These are phyloP conservation scores for Aspergillus novofumigatus DNA, from an alignment of 2,329 filamentous ascomycete genomes.

Conservation along the genomic window DNA sequence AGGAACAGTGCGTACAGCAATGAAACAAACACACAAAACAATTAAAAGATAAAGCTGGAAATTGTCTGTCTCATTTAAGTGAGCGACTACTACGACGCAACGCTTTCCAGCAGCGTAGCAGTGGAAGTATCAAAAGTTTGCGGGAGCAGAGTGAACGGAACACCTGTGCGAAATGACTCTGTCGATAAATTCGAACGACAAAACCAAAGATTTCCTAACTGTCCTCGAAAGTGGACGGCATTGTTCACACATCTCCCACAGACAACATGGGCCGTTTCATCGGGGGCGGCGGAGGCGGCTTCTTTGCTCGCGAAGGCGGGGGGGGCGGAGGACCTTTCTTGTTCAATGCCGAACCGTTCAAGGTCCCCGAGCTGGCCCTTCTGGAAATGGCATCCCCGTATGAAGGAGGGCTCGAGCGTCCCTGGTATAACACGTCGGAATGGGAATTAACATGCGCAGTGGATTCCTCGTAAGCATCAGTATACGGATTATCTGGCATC, in stretches of 20 bases:
- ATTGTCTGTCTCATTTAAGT: not conserved
- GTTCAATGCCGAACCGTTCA: constrained; percentile 27
- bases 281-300: constrained; percentile 62
- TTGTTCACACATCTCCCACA: constrained; percentile 20
- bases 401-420: constrained; percentile 50
- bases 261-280: constrained; percentile 51
- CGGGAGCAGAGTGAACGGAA: not conserved
- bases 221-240: not conserved
- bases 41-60: not conserved
- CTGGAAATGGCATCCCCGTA: constrained; percentile 50
- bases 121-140: not conserved
- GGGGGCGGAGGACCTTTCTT: constrained; percentile 61
- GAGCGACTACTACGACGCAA: not conserved
- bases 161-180: not conserved
- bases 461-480: constrained; percentile 50
- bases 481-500: constrained; percentile 18
- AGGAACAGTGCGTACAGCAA: not conserved
- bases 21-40: not conserved
- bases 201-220: not conserved
- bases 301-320: constrained; percentile 59
- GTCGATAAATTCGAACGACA: not conserved
- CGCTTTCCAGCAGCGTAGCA: not conserved
- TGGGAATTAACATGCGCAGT: constrained; percentile 46
- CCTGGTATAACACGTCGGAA: constrained; percentile 47
- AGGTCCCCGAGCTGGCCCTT: constrained; percentile 47